Percentiles rank a stretch among this genome's conserved stretches.
Evolutionary conservation across 2,329 filamentous ascomycete genomes (phyloP).

Genomic region (Aspergillus fumigatiaffinis): DNA sequence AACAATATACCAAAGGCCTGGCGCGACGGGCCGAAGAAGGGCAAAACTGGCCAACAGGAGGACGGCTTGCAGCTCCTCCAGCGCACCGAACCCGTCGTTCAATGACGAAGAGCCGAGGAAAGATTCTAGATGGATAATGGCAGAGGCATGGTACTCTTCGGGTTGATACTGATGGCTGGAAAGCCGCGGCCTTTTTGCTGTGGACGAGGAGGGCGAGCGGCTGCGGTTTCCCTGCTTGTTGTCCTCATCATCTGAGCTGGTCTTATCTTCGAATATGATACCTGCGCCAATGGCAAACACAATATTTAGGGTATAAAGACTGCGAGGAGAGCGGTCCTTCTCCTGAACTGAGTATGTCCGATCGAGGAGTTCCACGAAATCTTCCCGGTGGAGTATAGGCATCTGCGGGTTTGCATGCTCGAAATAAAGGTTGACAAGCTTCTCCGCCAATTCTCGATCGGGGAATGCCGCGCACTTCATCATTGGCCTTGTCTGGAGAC

Average conservation of each 20-base stretch:
- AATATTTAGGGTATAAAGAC: constrained; percentile 94
- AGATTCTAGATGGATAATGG: constrained; percentile 84
- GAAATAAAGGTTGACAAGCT: constrained; percentile 81
- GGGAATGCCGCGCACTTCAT: constrained; percentile 85
- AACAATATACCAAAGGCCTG: constrained; percentile 95
- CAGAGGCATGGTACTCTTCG: constrained; percentile 93
- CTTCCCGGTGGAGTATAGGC: constrained; percentile 80
- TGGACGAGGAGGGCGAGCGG: constrained; percentile 23
- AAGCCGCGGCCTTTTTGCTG: constrained; percentile 49
- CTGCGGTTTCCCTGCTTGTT: constrained; percentile 18
- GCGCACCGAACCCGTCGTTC: constrained; percentile 67
- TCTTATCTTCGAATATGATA: constrained; percentile 68
- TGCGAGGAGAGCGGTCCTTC: constrained; percentile 65
- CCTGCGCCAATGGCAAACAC: constrained; percentile 94
- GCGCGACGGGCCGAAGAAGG: constrained; percentile 82
- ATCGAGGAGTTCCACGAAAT: constrained; percentile 87
- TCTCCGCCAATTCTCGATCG: constrained; percentile 65
- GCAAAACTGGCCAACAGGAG: constrained; percentile 87
- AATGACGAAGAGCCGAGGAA: constrained; percentile 67
- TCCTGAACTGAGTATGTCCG: constrained; percentile 69
- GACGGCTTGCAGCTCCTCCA: constrained; percentile 93
- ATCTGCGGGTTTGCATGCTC: constrained; percentile 96
- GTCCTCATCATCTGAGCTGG: constrained; percentile 23
- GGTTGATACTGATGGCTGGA: constrained; percentile 67
- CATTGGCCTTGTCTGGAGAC: constrained; percentile 84